A percentile compares a stretch with the other conserved stretches of the same genome.
These are phyloP conservation scores for Draba incana DNA, from an alignment of 345 rosid genomes.

Conservation along the genomic window DNA sequence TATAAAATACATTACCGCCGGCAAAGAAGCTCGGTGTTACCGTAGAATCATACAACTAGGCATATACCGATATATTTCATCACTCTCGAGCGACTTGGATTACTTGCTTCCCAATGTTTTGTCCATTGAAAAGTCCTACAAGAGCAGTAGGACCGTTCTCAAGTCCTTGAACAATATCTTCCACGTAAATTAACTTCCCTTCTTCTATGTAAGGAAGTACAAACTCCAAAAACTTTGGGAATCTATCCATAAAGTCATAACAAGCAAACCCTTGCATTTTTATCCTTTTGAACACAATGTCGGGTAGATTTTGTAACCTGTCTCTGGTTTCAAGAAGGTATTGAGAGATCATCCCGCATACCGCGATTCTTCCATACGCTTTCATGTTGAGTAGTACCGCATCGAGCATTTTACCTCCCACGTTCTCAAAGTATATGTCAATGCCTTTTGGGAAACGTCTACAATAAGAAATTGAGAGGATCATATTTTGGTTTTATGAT, in stretches of 20 bases:
- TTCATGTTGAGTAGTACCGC: slow-evolving; percentile 53
- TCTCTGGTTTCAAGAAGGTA: slow-evolving; percentile 45
- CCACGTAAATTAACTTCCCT: slow-evolving; percentile 45
- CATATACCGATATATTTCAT: too few relatives aligned
- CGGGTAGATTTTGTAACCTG: slow-evolving; percentile 33
- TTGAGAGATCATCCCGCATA: slow-evolving; percentile 55
- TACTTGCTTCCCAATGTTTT: slow-evolving; percentile 51
- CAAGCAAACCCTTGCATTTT: slow-evolving; percentile 47
- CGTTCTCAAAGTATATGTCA: slow-evolving; percentile 59
- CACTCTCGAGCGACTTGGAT: slow-evolving; percentile 44
- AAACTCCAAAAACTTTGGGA: slow-evolving; percentile 43
- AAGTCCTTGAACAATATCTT: slow-evolving; percentile 56
- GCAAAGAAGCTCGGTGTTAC: too few relatives aligned
- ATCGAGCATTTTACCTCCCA: slow-evolving; percentile 58
- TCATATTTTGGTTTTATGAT: background rate
- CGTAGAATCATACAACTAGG: too few relatives aligned
- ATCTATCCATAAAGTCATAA: slow-evolving; percentile 33
- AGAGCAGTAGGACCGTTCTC: slow-evolving; percentile 56
- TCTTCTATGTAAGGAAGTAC: slow-evolving; percentile 46
- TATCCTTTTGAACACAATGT: slow-evolving; percentile 33
- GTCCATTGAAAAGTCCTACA: slow-evolving; percentile 46
- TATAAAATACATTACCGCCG: too few relatives aligned
- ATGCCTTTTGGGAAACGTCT: slow-evolving; percentile 56
- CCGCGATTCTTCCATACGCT: slow-evolving; percentile 43
- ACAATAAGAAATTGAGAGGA: background rate